Evolutionary conservation across 2,329 filamentous ascomycete species (phyloP), one percentile per base, ranked within the genome.

Genomic region (Dryadomyces quercivorus): DNA sequence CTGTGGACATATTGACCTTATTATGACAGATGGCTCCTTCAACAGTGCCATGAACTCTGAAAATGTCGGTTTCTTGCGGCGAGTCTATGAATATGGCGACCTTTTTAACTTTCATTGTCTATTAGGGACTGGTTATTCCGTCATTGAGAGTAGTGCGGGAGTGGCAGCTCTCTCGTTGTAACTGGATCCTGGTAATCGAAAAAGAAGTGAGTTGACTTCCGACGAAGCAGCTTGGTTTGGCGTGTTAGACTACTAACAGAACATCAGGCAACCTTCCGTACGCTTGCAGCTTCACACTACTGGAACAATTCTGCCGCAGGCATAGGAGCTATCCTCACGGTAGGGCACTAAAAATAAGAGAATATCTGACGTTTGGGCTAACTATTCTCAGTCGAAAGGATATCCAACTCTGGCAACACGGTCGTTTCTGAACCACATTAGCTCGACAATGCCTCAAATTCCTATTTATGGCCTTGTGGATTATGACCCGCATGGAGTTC

Each of bases 321-420:
- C 0, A 69, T 72, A n/a, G 84, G 86, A 0, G 68, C 88, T n/a
- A 64, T 88, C 0, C 62, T 91, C 21, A 91, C 87, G 3, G 85
- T 85, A 70, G 40, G 69, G 7, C 26, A 4, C 31, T 4, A 7
- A 16, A 10, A 5, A 16, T 5, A 20, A 38, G 15, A 26, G 31
- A 7, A n/a, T 10, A 18, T 31, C 3, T 44, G 15, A 8, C 6
- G 26, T 31, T 31, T 8, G 34, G 18, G 31, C 42, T 47, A 22
- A 56, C 34, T 0, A 21, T 47, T 16, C 6, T 4, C 53, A 89
- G 84, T 88, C 82, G 1, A 93, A 91, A 72, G 88, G 88, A 2
- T 93, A 89, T 62, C 87, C 88, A 0, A 88, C 93, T 61, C 70
- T 92, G 50, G 75, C 77, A 1, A 89, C 86, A 0, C 74, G 85